phyloP scores from a whole-genome alignment of 257 asterid genomes.

The Anisodus acutangulus region DNA sequence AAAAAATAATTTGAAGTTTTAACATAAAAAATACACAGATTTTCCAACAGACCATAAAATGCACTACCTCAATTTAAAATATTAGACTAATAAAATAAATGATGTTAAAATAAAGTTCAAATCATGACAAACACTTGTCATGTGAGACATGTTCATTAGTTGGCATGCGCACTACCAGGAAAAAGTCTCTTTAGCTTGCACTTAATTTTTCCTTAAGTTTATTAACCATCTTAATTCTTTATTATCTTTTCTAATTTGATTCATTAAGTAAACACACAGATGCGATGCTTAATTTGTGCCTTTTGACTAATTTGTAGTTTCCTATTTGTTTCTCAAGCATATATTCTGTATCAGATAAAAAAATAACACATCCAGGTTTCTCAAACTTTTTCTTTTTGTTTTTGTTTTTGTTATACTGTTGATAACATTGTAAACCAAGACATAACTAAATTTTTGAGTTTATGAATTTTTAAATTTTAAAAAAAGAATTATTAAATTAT shows the following conservation, averaged over 20 bases:
- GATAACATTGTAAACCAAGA: no score
- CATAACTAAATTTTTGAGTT: no score
- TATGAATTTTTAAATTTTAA: no score
- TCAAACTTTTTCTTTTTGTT: not conserved
- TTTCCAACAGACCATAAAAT: not conserved
- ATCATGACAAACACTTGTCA: slow-evolving; percentile 21
- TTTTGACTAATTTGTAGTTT: not conserved
- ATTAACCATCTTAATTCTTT: slow-evolving; percentile 14
- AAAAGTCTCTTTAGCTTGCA: not conserved
- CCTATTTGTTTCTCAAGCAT: not conserved
- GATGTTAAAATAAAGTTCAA: not conserved
- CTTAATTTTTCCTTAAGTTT: not conserved
- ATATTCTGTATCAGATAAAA: no score
- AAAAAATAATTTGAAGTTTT: not conserved
- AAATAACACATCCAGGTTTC: not conserved
- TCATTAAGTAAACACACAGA: not conserved
- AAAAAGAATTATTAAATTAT: no score
- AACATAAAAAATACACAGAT: not conserved
- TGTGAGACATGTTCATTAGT: slow-evolving; percentile 21
- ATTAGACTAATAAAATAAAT: not conserved
- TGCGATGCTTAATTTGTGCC: not conserved
- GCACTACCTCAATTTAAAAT: not conserved
- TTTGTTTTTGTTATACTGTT: no score
- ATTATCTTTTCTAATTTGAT: not conserved
- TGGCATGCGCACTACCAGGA: not conserved